Evolutionary conservation across 176 grass and related monocot genomes (phyloP), one percentile per base, ranked within the genome.

Genomic region (Cenchrus americanus): DNA sequence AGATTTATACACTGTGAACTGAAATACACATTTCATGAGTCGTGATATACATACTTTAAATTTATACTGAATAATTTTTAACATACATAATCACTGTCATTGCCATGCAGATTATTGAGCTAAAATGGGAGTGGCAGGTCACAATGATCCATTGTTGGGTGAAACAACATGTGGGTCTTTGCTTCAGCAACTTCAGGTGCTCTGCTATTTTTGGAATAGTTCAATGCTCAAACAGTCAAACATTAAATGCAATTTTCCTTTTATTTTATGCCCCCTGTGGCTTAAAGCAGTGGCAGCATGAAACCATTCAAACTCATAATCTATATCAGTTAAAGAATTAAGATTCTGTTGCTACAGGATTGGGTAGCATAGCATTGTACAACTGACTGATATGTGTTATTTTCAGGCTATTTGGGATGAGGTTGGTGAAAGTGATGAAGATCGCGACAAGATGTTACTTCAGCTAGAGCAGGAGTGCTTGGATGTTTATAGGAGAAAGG

Each of bases 371-470:
- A 73, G 49, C 60, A 71, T 80, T 82, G 21, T 22, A 54, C 37
- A 72, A 48, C 18, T 89, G 30, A 79, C 22, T 75, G 34, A 43
- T 8, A 5, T 43, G 14, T 89, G 55, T 71, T 87, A 48, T 89
- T 92, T 92, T 83, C 80, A 98, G 96, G 8, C 92, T 63, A 98
- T 98, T 80, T 98, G 93, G 93, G 92, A 98, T 23, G 96, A 98
- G 80, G 96, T 95, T 89, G 93, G 96, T 61, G 96, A 95, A 85
- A 93, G 68, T 0, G 93, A 93, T 14, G 91, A 93, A 26, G 93
- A 98, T 58, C 93, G 93, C 15, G 96, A 98, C 85, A 95, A 86
- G 79, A 93, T 95, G 89, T 82, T 98, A 34, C 89, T 93, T 73
- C 96, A 95, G 80, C 61, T 98, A 61, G 96, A 98, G 79, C 88